Evolutionary conservation across 2,329 filamentous ascomycete genomes (phyloP), one percentile per base, ranked within the genome.

Genomic region (Cladosporium sp.): DNA sequence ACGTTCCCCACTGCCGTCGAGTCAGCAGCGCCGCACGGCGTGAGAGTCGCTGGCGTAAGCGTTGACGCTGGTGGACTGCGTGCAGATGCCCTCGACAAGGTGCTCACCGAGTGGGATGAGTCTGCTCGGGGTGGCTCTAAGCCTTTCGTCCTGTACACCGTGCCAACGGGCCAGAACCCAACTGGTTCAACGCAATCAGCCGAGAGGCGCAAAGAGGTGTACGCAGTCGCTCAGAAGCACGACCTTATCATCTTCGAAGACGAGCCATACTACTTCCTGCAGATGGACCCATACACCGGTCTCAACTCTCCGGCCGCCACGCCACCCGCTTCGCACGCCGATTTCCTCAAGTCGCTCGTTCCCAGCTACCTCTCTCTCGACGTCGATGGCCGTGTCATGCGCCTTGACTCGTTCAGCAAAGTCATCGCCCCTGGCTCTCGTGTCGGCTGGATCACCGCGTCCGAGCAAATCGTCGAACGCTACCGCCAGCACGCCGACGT

Each of bases 401-500:
- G 93, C 60, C 84, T 97, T 3, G 94, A 97, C 77, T 97, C 93
- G 1, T 97, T 97, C 77, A 95, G 91, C 73, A 97, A 98, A 80
- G 95, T 92, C 0, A 85, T 97, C 33, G 92, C 93, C 0, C 94
- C 94, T 0, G 94, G 94, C 1, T 95, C 91, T 73, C 89, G 94
- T 28, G 81, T 97, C 1, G 93, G 94, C 50, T 99, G 95, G 94
- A 85, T 97, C 66, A 96, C 94, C 0, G 94, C 89, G 0, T 91
- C 91, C 1, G 89, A 90, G 73, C 90, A 97, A 80, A 84, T 99
- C 66, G 81, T 96, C 66, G 91, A 96, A 78, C 86, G 91, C 46
- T 97, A 92, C 78, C 83, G 89, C 68, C 89, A 91, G 53, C 92
- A 96, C 78, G 89, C 89, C 69, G 95, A 99, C 78, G 87, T 90